These are phyloP conservation scores for Tulasnella sp. DNA, from an alignment of 768 basidiomycete species.

Conservation along the genomic window DNA sequence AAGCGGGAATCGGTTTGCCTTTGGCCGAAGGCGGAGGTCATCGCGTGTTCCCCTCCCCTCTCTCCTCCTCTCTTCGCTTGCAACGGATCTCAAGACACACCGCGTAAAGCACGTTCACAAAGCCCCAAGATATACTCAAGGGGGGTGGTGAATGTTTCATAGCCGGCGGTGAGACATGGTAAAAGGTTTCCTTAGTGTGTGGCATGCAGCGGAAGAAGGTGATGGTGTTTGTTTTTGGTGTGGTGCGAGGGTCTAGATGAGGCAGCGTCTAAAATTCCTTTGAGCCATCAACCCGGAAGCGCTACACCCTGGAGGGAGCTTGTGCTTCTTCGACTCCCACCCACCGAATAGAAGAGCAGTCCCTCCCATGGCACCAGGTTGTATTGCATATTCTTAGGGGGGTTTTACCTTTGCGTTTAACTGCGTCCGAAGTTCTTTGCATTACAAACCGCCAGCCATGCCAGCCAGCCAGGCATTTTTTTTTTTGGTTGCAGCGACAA, in stretches of 20 bases:
- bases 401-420: neutral
- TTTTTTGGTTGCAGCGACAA: neutral
- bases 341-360: neutral
- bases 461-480: neutral
- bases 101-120: neutral
- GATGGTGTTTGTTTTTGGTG: neutral
- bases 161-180: neutral
- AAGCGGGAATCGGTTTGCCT: too few species aligned
- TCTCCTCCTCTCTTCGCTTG: neutral
- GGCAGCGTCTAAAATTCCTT: neutral
- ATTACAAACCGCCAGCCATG: too few species aligned
- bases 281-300: neutral
- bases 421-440: neutral
- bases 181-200: neutral
- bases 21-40: too few species aligned
- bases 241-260: neutral
- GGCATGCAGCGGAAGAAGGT: neutral
- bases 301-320: neutral
- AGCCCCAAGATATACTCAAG: neutral
- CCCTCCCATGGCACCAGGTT: neutral
- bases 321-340: neutral
- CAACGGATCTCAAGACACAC: neutral
- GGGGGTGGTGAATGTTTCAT: neutral
- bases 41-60: too few species aligned
- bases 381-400: neutral